phyloP scores from a whole-genome alignment of 768 basidiomycete genomes.

The Suillus decipiens region DNA sequence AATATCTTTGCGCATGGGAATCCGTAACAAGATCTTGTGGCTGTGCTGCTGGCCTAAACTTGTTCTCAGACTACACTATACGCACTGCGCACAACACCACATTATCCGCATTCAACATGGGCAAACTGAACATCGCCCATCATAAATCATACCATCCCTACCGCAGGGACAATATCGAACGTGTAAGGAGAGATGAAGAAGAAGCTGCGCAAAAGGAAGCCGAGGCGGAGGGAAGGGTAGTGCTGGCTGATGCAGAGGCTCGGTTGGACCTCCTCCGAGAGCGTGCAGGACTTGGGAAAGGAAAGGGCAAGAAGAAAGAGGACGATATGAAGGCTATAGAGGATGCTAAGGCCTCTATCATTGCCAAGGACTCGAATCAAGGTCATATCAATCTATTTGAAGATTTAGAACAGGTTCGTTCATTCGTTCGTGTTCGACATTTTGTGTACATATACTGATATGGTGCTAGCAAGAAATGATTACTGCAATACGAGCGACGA shows the following conservation, averaged over 20 bases:
- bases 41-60: background rate
- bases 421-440: background rate
- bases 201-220: slow-evolving; percentile 68
- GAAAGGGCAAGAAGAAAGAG: slow-evolving; percentile 42
- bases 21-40: background rate
- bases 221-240: slow-evolving; percentile 68
- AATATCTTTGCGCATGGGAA: background rate
- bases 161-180: slow-evolving; percentile 80
- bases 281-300: slow-evolving; percentile 49
- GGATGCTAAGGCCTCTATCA: slow-evolving; percentile 27
- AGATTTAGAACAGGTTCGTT: slow-evolving; percentile 69
- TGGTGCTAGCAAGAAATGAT: slow-evolving; percentile 44
- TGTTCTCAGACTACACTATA: background rate
- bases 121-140: slow-evolving; percentile 86
- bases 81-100: slow-evolving; percentile 27
- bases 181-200: slow-evolving; percentile 79
- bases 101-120: slow-evolving; percentile 46
- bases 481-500: slow-evolving; percentile 48
- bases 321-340: slow-evolving; percentile 28
- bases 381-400: slow-evolving; percentile 85
- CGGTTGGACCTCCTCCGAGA: slow-evolving; percentile 65
- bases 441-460: slow-evolving; percentile 10
- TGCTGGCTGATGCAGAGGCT: slow-evolving; percentile 82
- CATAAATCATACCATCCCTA: slow-evolving; percentile 93
- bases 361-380: slow-evolving; percentile 41